Percentiles rank a stretch among this genome's conserved stretches.
These are phyloP conservation scores for Discostella stelligeroides DNA, from an alignment of 108 stramenopile genomes.

Conservation along the genomic window DNA sequence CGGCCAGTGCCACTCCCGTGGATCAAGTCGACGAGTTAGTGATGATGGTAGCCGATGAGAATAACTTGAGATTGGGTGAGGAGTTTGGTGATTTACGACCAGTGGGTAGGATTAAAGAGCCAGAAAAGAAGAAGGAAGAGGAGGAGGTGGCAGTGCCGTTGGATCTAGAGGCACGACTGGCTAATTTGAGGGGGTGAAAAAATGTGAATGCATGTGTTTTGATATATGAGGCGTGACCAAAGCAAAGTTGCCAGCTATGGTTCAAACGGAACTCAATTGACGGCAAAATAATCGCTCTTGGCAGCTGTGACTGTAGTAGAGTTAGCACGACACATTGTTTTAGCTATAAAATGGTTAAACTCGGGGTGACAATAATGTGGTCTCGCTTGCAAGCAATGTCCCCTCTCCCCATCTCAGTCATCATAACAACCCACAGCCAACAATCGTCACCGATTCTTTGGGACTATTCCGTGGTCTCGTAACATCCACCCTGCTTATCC, in stretches of 20 bases:
- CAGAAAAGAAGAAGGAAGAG: conserved; percentile 45
- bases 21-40: conserved; percentile 95
- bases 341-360: too few relatives aligned
- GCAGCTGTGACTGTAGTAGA: too few relatives aligned
- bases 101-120: conserved; percentile 69
- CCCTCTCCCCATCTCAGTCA: too few relatives aligned
- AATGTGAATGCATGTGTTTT: too few relatives aligned
- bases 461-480: conserved; percentile 68
- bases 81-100: conserved; percentile 80
- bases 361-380: too few relatives aligned
- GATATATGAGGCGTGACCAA: too few relatives aligned
- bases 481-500: conserved; percentile 64
- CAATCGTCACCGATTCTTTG: conserved; percentile 53
- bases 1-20: conserved; percentile 93
- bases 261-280: too few relatives aligned
- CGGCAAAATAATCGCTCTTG: too few relatives aligned
- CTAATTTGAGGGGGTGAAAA: conserved; percentile 72
- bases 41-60: conserved; percentile 92
- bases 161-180: conserved; percentile 84
- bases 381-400: too few relatives aligned
- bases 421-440: conserved; percentile 45
- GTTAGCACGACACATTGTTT: too few relatives aligned
- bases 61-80: conserved; percentile 83
- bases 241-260: too few relatives aligned
- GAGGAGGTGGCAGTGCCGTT: conserved; percentile 50